Base-by-base conservation (phyloP, 352 stramenopile genomes). In the Globisporangium radiosum region DNA sequence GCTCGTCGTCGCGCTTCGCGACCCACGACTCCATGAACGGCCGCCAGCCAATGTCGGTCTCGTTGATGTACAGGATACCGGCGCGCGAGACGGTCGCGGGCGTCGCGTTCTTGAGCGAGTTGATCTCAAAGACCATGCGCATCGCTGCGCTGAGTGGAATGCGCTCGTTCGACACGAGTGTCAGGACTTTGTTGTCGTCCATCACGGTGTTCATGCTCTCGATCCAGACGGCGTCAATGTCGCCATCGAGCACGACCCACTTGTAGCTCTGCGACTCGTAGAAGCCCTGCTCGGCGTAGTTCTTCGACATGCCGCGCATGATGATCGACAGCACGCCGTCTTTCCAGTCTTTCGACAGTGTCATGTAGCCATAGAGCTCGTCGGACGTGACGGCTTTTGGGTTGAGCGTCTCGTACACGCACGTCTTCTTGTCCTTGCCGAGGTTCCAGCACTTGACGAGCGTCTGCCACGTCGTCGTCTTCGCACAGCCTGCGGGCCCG, bases 11-110 rank as follows among this genome's bases (percentile, higher is more conserved):
- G 7, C 94, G 82, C 17, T 89, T 85, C 1, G 92, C 87, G 14
- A 98, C 85, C 96, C 96, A 99, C 7, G 89, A 98, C 64, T 99
- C 95, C 63, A 98, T 96, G 59, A 98, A 98, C 42, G 96, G 96
- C 56, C 94, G 77, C 94, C 95, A 99, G 4, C 96, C 96, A 63
- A 99, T 91, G 60, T 94, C 86, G 3, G 80, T 88, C 51, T 94
- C 85, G 50, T 94, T 96, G 63, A 96, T 96, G 39, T 77, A 95
- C 1, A 96, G 75, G 47, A 96, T 94, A n/a, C 87, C 87, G 11
- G 87, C 87, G 10, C 87, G 81, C 13, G 85, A 94, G 43, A 96
- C 87, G 0, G 87, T 96, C 5, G 85, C 87, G 0, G 85, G 85
- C 0, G 87, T 94, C 4, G 87, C 87, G 19, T 94, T 94, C 69